Evolutionary conservation across 805 yeast species (phyloP).

Genomic region (Scheffersomyces coipomensis): DNA sequence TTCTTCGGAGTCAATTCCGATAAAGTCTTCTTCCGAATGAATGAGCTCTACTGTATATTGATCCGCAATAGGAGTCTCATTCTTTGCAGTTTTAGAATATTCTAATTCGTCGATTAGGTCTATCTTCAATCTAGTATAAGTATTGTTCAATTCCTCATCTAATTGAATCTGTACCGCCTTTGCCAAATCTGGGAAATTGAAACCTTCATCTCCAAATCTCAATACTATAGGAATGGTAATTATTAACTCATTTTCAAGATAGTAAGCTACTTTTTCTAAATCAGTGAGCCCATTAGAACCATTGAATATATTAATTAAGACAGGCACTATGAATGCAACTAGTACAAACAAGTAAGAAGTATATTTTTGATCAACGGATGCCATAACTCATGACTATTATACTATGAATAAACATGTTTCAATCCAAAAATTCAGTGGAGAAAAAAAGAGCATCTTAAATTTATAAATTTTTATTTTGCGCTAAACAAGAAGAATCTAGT

Average conservation of each 20-base stretch:
- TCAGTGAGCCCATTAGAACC: background rate
- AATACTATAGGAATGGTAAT: slow-evolving; percentile 22
- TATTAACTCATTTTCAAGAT: slow-evolving; percentile 5
- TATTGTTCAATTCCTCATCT: slow-evolving; percentile 15
- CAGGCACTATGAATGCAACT: background rate
- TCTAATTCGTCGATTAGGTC: slow-evolving; percentile 13
- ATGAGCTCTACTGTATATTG: slow-evolving; percentile 35
- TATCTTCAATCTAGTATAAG: slow-evolving; percentile 9
- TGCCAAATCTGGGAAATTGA: slow-evolving; percentile 65
- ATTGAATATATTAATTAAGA: background rate
- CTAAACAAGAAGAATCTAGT: no score
- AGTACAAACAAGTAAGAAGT: background rate
- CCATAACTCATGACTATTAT: no score
- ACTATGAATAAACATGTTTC: no score
- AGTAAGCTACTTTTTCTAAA: background rate
- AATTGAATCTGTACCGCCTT: slow-evolving; percentile 43
- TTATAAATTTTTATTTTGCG: no score
- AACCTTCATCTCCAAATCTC: slow-evolving; percentile 36
- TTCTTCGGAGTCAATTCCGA: slow-evolving; percentile 40
- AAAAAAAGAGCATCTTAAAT: no score
- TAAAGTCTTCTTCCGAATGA: slow-evolving; percentile 41
- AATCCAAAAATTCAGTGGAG: no score
- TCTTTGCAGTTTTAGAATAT: background rate
- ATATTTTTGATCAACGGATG: background rate
- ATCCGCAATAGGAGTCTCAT: background rate